Conservation (phyloP, 1,284 basidiomycete genomes). For the Coniferiporia sulphurascens region DNA sequence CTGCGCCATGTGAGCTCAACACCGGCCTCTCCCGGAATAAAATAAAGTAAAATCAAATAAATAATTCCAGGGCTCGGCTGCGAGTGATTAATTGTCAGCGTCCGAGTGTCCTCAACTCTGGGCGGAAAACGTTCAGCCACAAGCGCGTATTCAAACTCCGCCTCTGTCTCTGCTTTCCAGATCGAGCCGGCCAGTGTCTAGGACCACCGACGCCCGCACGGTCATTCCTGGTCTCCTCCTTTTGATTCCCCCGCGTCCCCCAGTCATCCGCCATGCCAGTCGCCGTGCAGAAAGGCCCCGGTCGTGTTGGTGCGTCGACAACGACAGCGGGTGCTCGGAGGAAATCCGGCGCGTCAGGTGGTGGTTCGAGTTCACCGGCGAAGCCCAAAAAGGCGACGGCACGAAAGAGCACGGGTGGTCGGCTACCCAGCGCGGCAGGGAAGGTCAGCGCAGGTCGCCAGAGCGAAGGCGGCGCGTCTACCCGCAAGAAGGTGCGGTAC, state of each 20-base stretch:
- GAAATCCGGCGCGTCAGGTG: slow-evolving; percentile 36
- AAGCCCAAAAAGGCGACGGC: slow-evolving; percentile 56
- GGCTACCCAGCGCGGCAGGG: slow-evolving; percentile 32
- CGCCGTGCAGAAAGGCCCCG: slow-evolving; percentile 10
- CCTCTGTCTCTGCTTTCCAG: neutral
- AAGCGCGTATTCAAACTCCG: slow-evolving; percentile 2
- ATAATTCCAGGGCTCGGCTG: too few relatives aligned
- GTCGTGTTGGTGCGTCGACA: slow-evolving; percentile 5
- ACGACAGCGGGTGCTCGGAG: slow-evolving; percentile 25
- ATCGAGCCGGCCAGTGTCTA: neutral
- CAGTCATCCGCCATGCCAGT: slow-evolving; percentile 8
- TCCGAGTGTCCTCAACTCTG: too few relatives aligned
- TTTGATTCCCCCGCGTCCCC: neutral
- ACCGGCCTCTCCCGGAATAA: too few relatives aligned
- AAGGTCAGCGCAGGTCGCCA: slow-evolving; percentile 18
- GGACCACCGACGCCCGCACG: slow-evolving; percentile 1
- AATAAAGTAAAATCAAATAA: too few relatives aligned
- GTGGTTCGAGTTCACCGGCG: slow-evolving; percentile 36
- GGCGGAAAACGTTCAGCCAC: slow-evolving; percentile 1
- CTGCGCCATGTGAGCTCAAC: too few relatives aligned
- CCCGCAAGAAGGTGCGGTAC: slow-evolving; percentile 58
- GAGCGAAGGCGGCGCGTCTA: slow-evolving; percentile 16
- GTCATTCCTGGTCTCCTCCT: neutral
- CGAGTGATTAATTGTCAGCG: too few relatives aligned
- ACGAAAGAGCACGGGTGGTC: slow-evolving; percentile 70